Conservation (phyloP, 1,139 yeast genomes). For the Suhomyces atakaporum region DNA sequence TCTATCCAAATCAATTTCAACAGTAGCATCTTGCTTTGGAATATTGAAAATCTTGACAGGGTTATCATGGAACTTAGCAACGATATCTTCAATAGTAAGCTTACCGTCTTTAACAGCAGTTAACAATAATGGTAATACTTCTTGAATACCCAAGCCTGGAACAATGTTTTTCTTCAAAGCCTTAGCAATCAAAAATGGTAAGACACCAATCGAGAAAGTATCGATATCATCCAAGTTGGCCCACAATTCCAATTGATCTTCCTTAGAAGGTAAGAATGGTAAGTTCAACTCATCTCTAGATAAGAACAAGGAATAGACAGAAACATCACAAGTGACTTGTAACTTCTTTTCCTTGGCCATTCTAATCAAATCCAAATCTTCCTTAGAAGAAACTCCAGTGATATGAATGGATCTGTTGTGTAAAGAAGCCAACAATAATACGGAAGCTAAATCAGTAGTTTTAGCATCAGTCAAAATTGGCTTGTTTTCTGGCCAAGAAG, state of each 20-base stretch:
- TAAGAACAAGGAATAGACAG: conserved; percentile 77
- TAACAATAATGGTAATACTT: conserved; percentile 79
- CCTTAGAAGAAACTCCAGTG: conserved; percentile 78
- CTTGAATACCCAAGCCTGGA: conserved; percentile 78
- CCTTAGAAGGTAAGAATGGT: conserved; percentile 71
- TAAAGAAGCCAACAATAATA: conserved; percentile 84
- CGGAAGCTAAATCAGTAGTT: conserved; percentile 89
- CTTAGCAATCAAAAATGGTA: conserved; percentile 73
- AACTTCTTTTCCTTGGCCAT: conserved; percentile 84
- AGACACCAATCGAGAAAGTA: conserved; percentile 82
- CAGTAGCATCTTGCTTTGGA: conserved; percentile 74
- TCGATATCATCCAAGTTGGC: conserved; percentile 69
- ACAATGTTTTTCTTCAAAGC: conserved; percentile 59
- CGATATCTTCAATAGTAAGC: conserved; percentile 72
- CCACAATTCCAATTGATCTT: conserved; percentile 86
- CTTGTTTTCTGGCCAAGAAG: conserved; percentile 80
- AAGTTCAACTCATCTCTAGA: conserved; percentile 71
- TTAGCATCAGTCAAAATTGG: conserved; percentile 92
- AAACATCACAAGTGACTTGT: conserved; percentile 87
- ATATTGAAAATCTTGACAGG: conserved; percentile 83
- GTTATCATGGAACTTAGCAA: conserved; percentile 73
- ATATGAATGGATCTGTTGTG: conserved; percentile 86
- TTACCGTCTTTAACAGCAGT: conserved; percentile 76
- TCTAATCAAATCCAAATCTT: conserved; percentile 79
- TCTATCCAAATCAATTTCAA: conserved; percentile 85